Evolutionary conservation across 805 yeast species (phyloP), one percentile per base, ranked within the genome.

Genomic region (Kodamaea jinghongensis): DNA sequence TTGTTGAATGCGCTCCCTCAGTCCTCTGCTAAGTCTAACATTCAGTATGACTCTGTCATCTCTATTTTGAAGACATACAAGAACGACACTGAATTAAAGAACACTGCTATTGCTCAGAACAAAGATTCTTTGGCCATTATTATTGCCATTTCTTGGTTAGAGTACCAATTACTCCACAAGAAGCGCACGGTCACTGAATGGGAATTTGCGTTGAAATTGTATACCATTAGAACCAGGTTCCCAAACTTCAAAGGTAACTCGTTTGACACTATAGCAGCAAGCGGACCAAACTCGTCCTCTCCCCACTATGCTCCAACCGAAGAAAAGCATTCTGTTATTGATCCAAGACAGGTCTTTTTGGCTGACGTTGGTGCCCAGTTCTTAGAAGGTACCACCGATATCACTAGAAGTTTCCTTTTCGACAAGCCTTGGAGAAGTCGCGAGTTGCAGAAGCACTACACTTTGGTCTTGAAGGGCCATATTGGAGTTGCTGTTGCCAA

Each of bases 341-440:
- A 85, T 52, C 81, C 83, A 6, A 61, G 74, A 14, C 76, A 82
- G 42, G 75, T 89, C 2, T 89, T 83, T 50, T 67, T 93, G 46
- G 70, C 86, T 44, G 99, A 93, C 60, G 79, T 96, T 2, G 99
- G 99, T 3, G 86, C 93, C 0, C 99, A 93, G 53, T 91, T 78
- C 55, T 59, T 83, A 15, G 96, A 90, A 54, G 99, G 99, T 8
- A 93, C 99, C 0, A 93, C 99, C 0, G 99, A 93, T 58, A 87
- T 91, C 17, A 93, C 99, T 1, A 75, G 99, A 51, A 88, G 97
- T 0, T 62, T 80, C 36, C 91, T 86, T 58, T 83, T 88, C 56
- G 70, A 70, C 7, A 22, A 49, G 30, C 54, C 54, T 2, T 54
- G 51, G 1, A 39, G 60, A 12, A 48, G 50, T 1, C 58, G 61